Evolutionary conservation across 176 grass and related monocot genomes (phyloP).

Genomic region (barley (Hordeum vulgare)): MorexV3_pseudomolecules_assembly NC_058523.1:12263591-12264090

Average conservation of each 20-base stretch:
- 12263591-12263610: conserved; percentile 70
- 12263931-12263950: neutral
- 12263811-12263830: neutral
- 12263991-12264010: neutral
- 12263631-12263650: conserved; percentile 78
- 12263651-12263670: neutral
- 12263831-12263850: neutral
- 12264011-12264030: neutral
- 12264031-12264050: neutral
- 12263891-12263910: neutral
- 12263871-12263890: neutral
- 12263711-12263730: conserved; percentile 48
- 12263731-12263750: conserved; percentile 85
- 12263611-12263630: conserved; percentile 73
- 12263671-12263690: neutral
- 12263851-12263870: neutral
- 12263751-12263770: conserved; percentile 39
- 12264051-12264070: neutral
- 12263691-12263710: neutral
- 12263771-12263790: neutral
- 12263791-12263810: neutral
- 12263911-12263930: neutral
- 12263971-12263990: neutral
- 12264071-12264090: neutral
- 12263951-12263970: neutral